Evolutionary conservation across 495 filamentous ascomycete species (phyloP).

Genomic region (Filosporella fistucella): DNA sequence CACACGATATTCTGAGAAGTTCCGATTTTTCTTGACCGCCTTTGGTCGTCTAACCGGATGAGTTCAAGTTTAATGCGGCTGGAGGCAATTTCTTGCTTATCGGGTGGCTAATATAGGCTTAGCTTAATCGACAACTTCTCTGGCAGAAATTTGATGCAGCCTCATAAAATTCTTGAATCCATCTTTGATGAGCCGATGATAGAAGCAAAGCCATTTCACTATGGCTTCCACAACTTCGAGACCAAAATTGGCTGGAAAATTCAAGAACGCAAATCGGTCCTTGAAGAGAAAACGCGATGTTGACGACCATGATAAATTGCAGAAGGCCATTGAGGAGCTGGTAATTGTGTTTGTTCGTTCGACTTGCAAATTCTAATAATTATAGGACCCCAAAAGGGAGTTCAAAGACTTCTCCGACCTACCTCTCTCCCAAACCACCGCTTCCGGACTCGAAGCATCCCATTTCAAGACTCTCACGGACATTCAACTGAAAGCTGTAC

Average conservation of each 20-base stretch:
- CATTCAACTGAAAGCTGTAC: constrained; percentile 84
- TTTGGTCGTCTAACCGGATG: no score
- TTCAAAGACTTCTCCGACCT: constrained; percentile 65
- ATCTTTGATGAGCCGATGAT: no score
- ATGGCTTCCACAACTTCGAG: constrained; percentile 18
- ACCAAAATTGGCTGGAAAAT: constrained; percentile 6
- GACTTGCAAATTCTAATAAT: neutral
- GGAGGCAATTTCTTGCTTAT: no score
- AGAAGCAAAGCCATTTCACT: neutral
- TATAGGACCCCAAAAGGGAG: constrained; percentile 41
- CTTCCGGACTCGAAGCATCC: constrained; percentile 72
- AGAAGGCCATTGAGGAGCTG: constrained; percentile 40
- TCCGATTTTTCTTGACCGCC: no score
- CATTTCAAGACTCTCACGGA: constrained; percentile 90
- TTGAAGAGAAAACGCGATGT: constrained; percentile 64
- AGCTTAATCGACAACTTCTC: no score
- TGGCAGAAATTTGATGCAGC: no score
- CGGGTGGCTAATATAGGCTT: no score
- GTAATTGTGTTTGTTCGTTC: constrained; percentile 25
- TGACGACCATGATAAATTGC: constrained; percentile 54
- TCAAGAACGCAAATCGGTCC: constrained; percentile 12
- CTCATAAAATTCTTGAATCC: no score
- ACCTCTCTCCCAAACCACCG: constrained; percentile 82
- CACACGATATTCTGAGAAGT: no score
- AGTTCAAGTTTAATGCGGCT: no score